These are phyloP conservation scores for Elongisporangium undulatum DNA, from an alignment of 352 stramenopile genomes.

Conservation along the genomic window DNA sequence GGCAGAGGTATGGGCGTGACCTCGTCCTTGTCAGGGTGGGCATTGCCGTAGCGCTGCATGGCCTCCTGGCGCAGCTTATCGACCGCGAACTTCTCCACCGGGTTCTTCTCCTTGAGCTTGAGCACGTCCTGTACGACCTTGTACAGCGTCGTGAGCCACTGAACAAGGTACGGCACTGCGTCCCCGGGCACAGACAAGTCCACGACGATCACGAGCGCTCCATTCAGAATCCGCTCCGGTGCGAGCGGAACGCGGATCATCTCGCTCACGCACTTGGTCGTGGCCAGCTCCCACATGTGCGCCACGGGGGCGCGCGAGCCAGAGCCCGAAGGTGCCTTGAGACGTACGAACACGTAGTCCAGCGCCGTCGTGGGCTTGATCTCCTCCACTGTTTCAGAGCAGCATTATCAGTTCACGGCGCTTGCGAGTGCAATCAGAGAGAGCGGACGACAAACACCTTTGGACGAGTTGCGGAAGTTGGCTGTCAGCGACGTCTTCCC, in stretches of 20 bases:
- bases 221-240: conserved; percentile 67
- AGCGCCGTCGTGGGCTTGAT: conserved; percentile 90
- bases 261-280: conserved; percentile 67
- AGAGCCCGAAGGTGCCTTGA: conserved; percentile 41
- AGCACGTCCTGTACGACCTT: conserved; percentile 48
- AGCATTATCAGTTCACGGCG: conserved; percentile 8
- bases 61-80: conserved; percentile 48
- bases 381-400: conserved; percentile 43
- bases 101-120: conserved; percentile 62
- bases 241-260: conserved; percentile 85
- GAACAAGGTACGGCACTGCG: conserved; percentile 68
- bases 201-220: conserved; percentile 74
- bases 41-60: conserved; percentile 41
- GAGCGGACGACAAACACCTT: conserved; percentile 15
- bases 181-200: conserved; percentile 81
- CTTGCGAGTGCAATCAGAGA: not conserved
- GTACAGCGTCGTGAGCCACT: conserved; percentile 70
- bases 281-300: conserved; percentile 92
- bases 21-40: conserved; percentile 71
- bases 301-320: conserved; percentile 42
- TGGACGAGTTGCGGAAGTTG: conserved; percentile 60
- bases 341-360: conserved; percentile 88
- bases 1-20: conserved; percentile 72
- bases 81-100: conserved; percentile 51
- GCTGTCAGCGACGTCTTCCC: conserved; percentile 83